Percentiles rank a stretch among this genome's conserved stretches.
Evolutionary conservation across 2,329 filamentous ascomycete genomes (phyloP).

Genomic region (Metarhizium album): DNA sequence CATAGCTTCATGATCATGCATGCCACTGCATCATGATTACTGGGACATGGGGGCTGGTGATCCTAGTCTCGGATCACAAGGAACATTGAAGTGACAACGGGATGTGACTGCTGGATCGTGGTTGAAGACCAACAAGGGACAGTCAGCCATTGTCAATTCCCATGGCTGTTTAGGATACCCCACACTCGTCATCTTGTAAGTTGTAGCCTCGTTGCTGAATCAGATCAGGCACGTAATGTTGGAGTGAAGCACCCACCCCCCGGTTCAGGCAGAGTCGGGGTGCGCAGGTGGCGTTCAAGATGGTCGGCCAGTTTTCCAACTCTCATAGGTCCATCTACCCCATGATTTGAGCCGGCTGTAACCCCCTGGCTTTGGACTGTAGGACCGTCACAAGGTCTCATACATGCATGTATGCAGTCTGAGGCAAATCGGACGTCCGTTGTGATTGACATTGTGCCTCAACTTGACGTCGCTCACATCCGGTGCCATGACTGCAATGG

Average conservation of each 20-base stretch:
- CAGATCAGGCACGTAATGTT: not conserved
- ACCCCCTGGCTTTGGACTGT: not conserved
- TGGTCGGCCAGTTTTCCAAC: not conserved
- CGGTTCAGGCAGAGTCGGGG: not conserved
- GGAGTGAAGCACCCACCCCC: not conserved
- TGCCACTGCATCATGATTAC: not conserved
- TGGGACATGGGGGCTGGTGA: not conserved
- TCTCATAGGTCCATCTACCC: not conserved
- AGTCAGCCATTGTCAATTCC: not conserved
- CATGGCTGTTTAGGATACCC: not conserved
- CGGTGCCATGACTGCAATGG: not conserved
- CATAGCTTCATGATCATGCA: not conserved
- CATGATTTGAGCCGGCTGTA: not conserved
- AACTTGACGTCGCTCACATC: not conserved
- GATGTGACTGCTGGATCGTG: not conserved
- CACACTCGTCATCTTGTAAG: not conserved
- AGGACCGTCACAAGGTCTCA: not conserved
- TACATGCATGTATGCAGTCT: not conserved
- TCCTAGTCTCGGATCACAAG: not conserved
- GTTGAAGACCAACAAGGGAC: not conserved
- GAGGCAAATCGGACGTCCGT: not conserved
- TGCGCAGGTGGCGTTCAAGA: not conserved
- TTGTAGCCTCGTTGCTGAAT: not conserved
- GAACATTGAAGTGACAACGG: not conserved
- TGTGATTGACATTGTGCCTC: not conserved